Conservation (phyloP, 2,329 filamentous ascomycete species). For the Aspergillus intermedius region DNA sequence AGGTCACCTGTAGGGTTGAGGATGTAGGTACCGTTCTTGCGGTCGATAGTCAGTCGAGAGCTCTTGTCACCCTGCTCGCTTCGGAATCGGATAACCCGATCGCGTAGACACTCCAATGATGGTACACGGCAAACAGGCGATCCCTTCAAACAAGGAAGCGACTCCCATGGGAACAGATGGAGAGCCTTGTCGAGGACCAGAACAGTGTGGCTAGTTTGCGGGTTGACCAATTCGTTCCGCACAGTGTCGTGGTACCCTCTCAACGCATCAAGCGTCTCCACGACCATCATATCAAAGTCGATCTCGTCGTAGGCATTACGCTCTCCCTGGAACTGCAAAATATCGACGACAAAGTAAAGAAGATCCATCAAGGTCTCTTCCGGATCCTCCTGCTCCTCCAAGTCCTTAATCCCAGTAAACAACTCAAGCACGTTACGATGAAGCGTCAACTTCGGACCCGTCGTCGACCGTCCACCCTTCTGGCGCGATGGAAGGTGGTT, state of each 20-base stretch:
- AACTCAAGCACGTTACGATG: slow-evolving; percentile 71
- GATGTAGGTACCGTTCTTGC: slow-evolving; percentile 56
- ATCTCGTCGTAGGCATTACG: slow-evolving; percentile 96
- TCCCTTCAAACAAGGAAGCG: slow-evolving; percentile 73
- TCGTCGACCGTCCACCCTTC: slow-evolving; percentile 48
- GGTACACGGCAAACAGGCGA: slow-evolving; percentile 80
- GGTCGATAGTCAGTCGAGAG: slow-evolving; percentile 47
- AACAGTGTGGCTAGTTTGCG: slow-evolving; percentile 60
- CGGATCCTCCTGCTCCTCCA: slow-evolving; percentile 64
- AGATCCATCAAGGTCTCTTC: slow-evolving; percentile 89
- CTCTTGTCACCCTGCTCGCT: slow-evolving; percentile 13
- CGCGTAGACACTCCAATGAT: slow-evolving; percentile 73
- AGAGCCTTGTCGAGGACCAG: slow-evolving; percentile 86
- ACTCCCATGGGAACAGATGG: slow-evolving; percentile 94
- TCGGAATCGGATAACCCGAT: slow-evolving; percentile 58
- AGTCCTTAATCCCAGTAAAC: slow-evolving; percentile 77
- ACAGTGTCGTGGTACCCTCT: slow-evolving; percentile 62
- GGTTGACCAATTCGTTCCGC: slow-evolving; percentile 27
- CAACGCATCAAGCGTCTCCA: slow-evolving; percentile 81
- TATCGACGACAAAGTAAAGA: slow-evolving; percentile 92
- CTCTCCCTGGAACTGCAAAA: slow-evolving; percentile 93
- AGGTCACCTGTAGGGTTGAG: slow-evolving; percentile 86
- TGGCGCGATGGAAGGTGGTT: slow-evolving; percentile 77
- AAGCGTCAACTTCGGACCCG: slow-evolving; percentile 47
- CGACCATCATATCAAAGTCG: slow-evolving; percentile 84